These are phyloP conservation scores for Geopyxis carbonaria DNA, from an alignment of 495 filamentous ascomycete species.

Conservation along the genomic window DNA sequence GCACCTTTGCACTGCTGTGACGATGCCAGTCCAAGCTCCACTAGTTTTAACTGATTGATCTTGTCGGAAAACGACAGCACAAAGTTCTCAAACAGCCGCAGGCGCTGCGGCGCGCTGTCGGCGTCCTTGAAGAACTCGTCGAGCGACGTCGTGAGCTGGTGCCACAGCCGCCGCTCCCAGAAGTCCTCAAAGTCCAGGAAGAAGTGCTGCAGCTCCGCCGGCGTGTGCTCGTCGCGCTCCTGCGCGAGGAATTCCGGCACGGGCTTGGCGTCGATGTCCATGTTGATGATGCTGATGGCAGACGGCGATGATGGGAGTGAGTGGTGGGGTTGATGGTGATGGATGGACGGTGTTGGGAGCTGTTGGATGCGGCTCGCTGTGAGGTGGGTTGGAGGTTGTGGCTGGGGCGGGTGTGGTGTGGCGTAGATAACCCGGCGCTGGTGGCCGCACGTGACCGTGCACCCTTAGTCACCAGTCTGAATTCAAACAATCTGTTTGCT, in stretches of 20 bases:
- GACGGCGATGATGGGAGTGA: slow-evolving; percentile 5
- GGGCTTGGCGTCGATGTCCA: slow-evolving; percentile 40
- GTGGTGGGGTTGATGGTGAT: slow-evolving; percentile 6
- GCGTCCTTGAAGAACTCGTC: slow-evolving; percentile 75
- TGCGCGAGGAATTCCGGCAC: slow-evolving; percentile 83
- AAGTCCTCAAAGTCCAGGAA: slow-evolving; percentile 90
- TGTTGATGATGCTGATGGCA: slow-evolving; percentile 9
- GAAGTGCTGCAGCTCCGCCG: slow-evolving; percentile 67
- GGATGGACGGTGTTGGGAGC: slow-evolving; percentile 1
- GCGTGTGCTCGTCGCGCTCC: slow-evolving; percentile 64
- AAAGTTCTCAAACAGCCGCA: slow-evolving; percentile 84
- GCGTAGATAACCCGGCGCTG: no score
- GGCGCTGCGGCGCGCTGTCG: slow-evolving; percentile 64
- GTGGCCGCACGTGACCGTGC: no score
- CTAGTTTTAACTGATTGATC: slow-evolving; percentile 97
- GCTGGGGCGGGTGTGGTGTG: no score
- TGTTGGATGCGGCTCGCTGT: slow-evolving; percentile 1
- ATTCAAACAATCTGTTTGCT: no score
- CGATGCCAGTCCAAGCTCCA: slow-evolving; percentile 70
- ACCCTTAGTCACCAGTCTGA: no score
- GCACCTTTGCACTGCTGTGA: slow-evolving; percentile 73
- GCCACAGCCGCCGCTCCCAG: slow-evolving; percentile 98
- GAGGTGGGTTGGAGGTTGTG: no score
- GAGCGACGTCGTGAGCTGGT: slow-evolving; percentile 83
- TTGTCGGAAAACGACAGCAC: slow-evolving; percentile 90